Conservation (phyloP, 2,329 filamentous ascomycete genomes). For the Aspergillus novoparasiticus region DNA sequence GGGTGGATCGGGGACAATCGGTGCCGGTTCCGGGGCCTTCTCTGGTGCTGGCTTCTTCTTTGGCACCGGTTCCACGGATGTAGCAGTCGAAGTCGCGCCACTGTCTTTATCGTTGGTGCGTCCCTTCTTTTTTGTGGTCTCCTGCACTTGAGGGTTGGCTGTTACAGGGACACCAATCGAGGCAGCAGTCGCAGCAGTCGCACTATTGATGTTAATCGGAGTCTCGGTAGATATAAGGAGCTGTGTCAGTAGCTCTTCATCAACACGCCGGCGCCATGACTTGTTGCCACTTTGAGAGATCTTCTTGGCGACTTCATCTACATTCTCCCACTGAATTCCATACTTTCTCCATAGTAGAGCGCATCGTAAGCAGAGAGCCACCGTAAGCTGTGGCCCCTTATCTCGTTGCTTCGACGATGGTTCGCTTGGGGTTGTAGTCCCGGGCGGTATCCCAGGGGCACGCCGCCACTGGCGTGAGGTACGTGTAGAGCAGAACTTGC, state of each 20-base stretch:
- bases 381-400: constrained; percentile 71
- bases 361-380: constrained; percentile 86
- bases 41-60: constrained; percentile 65
- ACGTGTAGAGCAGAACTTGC: constrained; percentile 86
- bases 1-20: constrained; percentile 74
- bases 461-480: constrained; percentile 87
- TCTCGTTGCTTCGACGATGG: constrained; percentile 71
- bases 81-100: constrained; percentile 49
- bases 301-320: constrained; percentile 89
- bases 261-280: constrained; percentile 83
- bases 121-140: constrained; percentile 63
- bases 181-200: constrained; percentile 47
- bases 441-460: constrained; percentile 75
- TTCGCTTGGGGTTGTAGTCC: constrained; percentile 69
- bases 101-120: constrained; percentile 56
- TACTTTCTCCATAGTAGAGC: constrained; percentile 95
- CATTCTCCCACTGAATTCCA: constrained; percentile 91
- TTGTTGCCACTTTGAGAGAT: constrained; percentile 76
- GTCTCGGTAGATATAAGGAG: constrained; percentile 49
- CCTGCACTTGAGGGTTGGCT: constrained; percentile 40
- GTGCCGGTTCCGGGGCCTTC: constrained; percentile 58
- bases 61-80: constrained; percentile 51
- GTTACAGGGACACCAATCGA: constrained; percentile 46
- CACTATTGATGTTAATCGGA: constrained; percentile 46
- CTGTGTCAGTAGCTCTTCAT: constrained; percentile 73